phyloP scores from a whole-genome alignment of 2,329 filamentous ascomycete genomes.

The Paecilomyces variotii region DNA sequence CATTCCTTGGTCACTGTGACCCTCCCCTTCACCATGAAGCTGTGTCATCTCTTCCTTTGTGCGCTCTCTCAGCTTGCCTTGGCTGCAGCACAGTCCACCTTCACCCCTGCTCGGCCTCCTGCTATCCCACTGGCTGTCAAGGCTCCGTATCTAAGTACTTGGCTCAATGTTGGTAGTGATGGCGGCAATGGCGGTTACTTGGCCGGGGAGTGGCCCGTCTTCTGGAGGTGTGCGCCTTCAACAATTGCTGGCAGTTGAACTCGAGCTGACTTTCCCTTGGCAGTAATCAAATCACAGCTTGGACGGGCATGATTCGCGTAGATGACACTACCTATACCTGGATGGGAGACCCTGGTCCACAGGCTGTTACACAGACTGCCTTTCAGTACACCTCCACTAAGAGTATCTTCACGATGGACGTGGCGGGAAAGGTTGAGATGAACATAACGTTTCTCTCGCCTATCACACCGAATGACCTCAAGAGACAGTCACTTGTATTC shows the following conservation, averaged over 20 bases:
- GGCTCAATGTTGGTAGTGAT: conserved; percentile 55
- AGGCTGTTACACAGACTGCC: conserved; percentile 48
- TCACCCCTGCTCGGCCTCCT: conserved; percentile 57
- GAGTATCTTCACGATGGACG: conserved; percentile 61
- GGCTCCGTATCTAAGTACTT: conserved; percentile 66
- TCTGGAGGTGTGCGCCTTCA: conserved; percentile 55
- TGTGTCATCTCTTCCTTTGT: conserved; percentile 16
- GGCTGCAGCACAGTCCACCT: conserved; percentile 42
- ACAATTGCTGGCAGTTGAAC: background rate
- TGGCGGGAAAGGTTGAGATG: conserved; percentile 53
- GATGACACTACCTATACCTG: conserved; percentile 58
- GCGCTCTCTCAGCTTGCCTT: conserved; percentile 15
- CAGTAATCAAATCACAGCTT: conserved; percentile 52
- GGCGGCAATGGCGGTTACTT: conserved; percentile 59
- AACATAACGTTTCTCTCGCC: conserved; percentile 65
- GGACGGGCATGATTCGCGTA: conserved; percentile 62
- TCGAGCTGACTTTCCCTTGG: conserved; percentile 10
- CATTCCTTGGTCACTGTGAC: background rate
- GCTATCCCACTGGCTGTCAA: conserved; percentile 65
- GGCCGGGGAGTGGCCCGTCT: conserved; percentile 60
- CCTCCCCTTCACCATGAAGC: conserved; percentile 20
- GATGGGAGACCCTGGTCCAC: conserved; percentile 52
- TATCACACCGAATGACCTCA: conserved; percentile 57
- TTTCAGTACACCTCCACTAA: conserved; percentile 65
- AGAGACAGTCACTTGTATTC: conserved; percentile 60